These are phyloP conservation scores for Saksenaea oblongispora DNA, from an alignment of 371 early-diverging fungal genomes.

Conservation along the genomic window DNA sequence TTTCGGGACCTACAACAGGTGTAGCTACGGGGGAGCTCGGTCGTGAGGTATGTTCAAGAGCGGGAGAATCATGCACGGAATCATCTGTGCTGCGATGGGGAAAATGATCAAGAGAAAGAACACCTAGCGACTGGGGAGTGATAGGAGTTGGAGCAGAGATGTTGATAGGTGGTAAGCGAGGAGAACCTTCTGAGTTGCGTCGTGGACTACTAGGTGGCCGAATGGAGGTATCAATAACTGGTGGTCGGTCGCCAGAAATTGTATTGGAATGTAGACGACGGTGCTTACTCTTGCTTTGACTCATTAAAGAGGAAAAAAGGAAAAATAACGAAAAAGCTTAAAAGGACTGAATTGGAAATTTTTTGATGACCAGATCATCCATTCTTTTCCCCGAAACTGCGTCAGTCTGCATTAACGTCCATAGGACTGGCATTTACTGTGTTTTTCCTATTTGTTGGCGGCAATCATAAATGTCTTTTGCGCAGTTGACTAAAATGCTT, in stretches of 20 bases:
- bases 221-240: constrained; percentile 14
- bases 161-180: constrained; percentile 23
- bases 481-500: too few species aligned
- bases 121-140: constrained; percentile 6
- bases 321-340: not conserved
- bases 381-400: not conserved
- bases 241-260: constrained; percentile 18
- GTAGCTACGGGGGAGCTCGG: constrained; percentile 10
- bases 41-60: constrained; percentile 7
- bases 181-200: constrained; percentile 27
- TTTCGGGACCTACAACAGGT: constrained; percentile 13
- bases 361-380: not conserved
- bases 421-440: too few species aligned
- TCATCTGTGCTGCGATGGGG: constrained; percentile 10
- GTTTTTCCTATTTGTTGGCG: too few species aligned
- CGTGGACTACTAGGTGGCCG: constrained; percentile 10
- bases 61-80: not conserved
- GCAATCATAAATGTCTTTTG: too few species aligned
- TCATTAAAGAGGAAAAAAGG: not conserved
- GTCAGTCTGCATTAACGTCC: not conserved
- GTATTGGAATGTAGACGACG: constrained; percentile 21
- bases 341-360: not conserved
- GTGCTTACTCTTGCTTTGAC: not conserved
- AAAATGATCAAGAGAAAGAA: constrained; percentile 10
- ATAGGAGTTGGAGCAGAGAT: constrained; percentile 24